Evolutionary conservation across 1,139 yeast species (phyloP).

Genomic region (Kluyveromyces sp.): DNA sequence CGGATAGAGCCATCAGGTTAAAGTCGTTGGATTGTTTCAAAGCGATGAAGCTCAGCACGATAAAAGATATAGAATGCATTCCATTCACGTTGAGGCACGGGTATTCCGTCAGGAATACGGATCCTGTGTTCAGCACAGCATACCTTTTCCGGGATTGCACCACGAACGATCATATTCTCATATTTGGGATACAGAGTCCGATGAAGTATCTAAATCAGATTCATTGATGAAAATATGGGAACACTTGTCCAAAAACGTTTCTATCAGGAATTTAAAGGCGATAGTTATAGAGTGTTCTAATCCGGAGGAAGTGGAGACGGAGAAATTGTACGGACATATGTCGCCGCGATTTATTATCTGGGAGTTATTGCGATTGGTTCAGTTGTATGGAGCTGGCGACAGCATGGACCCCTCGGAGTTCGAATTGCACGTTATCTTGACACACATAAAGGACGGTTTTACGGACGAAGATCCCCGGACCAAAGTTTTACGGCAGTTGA

Average conservation of each 20-base stretch:
- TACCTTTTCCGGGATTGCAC: slow-evolving; percentile 39
- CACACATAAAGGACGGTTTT: slow-evolving; percentile 64
- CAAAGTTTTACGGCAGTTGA: slow-evolving; percentile 41
- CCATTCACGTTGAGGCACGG: slow-evolving; percentile 33
- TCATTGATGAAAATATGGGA: slow-evolving; percentile 52
- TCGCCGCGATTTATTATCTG: slow-evolving; percentile 55
- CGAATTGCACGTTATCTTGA: slow-evolving; percentile 47
- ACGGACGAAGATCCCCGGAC: slow-evolving; percentile 45
- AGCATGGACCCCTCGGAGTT: slow-evolving; percentile 6
- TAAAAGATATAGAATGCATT: slow-evolving; percentile 15
- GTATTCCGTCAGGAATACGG: slow-evolving; percentile 10
- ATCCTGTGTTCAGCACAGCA: slow-evolving; percentile 39
- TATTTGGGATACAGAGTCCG: slow-evolving; percentile 86
- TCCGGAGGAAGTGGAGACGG: slow-evolving; percentile 38
- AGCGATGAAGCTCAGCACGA: slow-evolving; percentile 7
- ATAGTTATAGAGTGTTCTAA: slow-evolving; percentile 76
- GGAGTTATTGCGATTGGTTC: slow-evolving; percentile 44
- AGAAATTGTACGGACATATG: slow-evolving; percentile 66
- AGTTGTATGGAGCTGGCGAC: slow-evolving; percentile 7
- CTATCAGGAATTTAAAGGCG: slow-evolving; percentile 37
- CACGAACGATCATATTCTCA: slow-evolving; percentile 36
- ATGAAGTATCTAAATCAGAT: slow-evolving; percentile 37
- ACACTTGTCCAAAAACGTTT: slow-evolving; percentile 41
- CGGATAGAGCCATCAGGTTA: slow-evolving; percentile 6
- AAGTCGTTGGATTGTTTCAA: slow-evolving; percentile 5